Conservation (phyloP, 2,329 filamentous ascomycete genomes). For the Cercospora sesami region DNA sequence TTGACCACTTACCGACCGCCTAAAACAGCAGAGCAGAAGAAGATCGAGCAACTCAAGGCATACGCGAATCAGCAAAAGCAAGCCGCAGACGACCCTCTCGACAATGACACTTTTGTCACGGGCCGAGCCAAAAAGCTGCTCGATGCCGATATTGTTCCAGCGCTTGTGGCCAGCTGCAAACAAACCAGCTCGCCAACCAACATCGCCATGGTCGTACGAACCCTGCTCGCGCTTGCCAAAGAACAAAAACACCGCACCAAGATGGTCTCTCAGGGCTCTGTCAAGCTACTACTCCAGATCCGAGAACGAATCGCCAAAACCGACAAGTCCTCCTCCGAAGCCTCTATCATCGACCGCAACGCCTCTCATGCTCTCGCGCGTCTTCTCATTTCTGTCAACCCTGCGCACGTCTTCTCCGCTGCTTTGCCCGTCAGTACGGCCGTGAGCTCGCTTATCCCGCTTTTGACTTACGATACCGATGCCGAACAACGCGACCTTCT, state of each 20-base stretch:
- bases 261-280: constrained; percentile 89
- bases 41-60: constrained; percentile 85
- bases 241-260: constrained; percentile 71
- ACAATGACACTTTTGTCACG: constrained; percentile 73
- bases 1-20: constrained; percentile 76
- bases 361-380: constrained; percentile 46
- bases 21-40: constrained; percentile 86
- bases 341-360: constrained; percentile 36
- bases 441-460: constrained; percentile 75
- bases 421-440: constrained; percentile 71
- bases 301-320: constrained; percentile 62
- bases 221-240: constrained; percentile 74
- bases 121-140: constrained; percentile 76
- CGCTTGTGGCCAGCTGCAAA: constrained; percentile 62
- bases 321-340: constrained; percentile 38
- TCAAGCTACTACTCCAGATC: constrained; percentile 76
- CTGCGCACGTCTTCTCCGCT: constrained; percentile 75
- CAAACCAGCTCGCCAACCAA: constrained; percentile 60
- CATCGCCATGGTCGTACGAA: constrained; percentile 70
- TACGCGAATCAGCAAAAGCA: constrained; percentile 83
- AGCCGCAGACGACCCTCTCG: constrained; percentile 63
- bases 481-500: constrained; percentile 71
- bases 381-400: constrained; percentile 65
- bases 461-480: constrained; percentile 66
- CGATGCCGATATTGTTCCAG: constrained; percentile 72